Base-by-base conservation (phyloP, 2,329 filamentous ascomycete genomes). In the Beauveria bassiana region DNA sequence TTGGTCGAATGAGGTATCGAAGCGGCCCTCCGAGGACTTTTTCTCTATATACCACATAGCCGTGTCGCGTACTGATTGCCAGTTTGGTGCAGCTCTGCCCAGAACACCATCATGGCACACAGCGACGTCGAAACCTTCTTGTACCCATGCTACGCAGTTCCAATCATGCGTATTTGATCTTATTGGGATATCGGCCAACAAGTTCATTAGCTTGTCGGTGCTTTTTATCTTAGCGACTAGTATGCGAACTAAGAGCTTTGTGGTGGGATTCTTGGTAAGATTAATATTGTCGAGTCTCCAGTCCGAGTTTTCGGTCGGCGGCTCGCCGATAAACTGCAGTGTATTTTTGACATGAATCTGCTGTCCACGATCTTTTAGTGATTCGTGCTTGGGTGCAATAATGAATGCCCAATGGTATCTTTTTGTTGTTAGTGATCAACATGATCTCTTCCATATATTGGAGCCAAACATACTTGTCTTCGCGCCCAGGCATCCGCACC, bases 111-210 rank as follows among this genome's bases (percentile, higher is more conserved):
- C 59, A 64, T 76, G 72, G 9, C 61, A 58, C 55, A 67, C 20
- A 9, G 74, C 58, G 5, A 18, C 61, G 59, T 71, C 63, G 38
- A 78, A 63, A 3, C 75, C 76, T 64, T 79, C 75, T 61, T 72
- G 70, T 3, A 78, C 72, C 77, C 75, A 79, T 0, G 28, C 63
- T 0, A 78, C 73, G 66, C 76, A 79, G 62, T 78, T 78, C 74
- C 75, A 79, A n/a, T 68, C 70, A 14, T 64, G 59, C 28, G 68
- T 63, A 14, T 67, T 64, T 61, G 68, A 64, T 60, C 71, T 65
- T 46, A 76, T 64, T 42, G 71, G 72, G 1, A 67, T 71, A 18
- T 63, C 64, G n/a, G 63, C 59, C 46, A 77, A 65, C 43, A 72
- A 70, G 20, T 67, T 62, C 9, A 65, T 65, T n/a, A 73, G 63